Evolutionary conservation across 768 basidiomycete genomes (phyloP), one percentile per base, ranked within the genome.

Genomic region (Xanthoconium stramineum): DNA sequence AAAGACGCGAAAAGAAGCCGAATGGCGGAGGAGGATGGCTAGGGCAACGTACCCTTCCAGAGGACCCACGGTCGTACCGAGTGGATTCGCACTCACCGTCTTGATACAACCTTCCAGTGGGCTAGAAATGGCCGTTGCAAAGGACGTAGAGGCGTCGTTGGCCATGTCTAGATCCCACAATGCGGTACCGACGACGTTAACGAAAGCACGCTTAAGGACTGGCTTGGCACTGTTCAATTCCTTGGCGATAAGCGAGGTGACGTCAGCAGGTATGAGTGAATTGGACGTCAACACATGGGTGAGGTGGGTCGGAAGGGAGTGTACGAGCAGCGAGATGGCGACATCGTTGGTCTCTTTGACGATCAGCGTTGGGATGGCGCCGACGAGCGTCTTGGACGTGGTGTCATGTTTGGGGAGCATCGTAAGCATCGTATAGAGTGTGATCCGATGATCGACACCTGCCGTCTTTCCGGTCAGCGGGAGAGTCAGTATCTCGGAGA

Each of bases 391-490:
- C 43, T 79, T 64, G 0, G 92, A 82, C 1, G 85, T 71, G 0
- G 71, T 57, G 3, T 74, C 61, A 6, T 81, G 81, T 3, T 86
- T 77, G 0, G 75, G 70, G 1, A 94, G 58, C 49, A 66, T 66
- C 3, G 78, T 72, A 2, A 94, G 77, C 85, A 98, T 92, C 1
- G 83, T 79, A 72, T 92, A 95, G 10, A 98, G 76, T 0, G 88
- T 77, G 6, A 85, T 69, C 17, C 95, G 85, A 68, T 98, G 94
- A 53, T 96, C 96, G 3, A 89, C 81, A 2, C 93, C 92, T 1
- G 86, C 75, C 0, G 94, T 91, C 76, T 97, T 99, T 20, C 92
- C 89, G 0, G 85, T 71, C 62, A 88, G 86, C 2, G 93, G 89
- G 0, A 93, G 77, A n/a, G 75, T 74, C 11, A 94, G 74, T 6